Conservation (phyloP, 2,329 filamentous ascomycete species). For the Podosphaera fusca region DNA sequence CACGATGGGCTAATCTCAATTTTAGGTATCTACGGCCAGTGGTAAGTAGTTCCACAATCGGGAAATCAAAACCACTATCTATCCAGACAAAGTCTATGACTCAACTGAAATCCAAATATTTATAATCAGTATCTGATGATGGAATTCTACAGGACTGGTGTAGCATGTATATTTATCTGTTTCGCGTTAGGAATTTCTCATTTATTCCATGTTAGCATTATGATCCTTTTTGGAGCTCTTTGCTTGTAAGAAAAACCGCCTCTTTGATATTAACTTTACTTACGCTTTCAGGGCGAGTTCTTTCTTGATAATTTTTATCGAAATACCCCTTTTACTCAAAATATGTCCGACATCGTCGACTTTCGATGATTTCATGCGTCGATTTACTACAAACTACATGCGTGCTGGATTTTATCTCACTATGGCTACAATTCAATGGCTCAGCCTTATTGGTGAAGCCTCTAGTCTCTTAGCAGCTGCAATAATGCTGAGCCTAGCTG, state of each 20-base stretch:
- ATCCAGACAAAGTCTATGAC: not conserved
- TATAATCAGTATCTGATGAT: not conserved
- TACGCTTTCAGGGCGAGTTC: conserved; percentile 32
- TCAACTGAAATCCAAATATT: too few relatives aligned
- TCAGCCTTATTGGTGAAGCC: conserved; percentile 41
- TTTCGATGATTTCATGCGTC: conserved; percentile 78
- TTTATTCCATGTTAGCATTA: conserved; percentile 31
- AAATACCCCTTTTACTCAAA: conserved; percentile 82
- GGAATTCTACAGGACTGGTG: conserved; percentile 32
- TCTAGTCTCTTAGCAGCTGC: conserved; percentile 72
- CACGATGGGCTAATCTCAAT: conserved; percentile 8
- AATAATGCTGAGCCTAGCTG: conserved; percentile 55
- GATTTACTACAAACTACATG: conserved; percentile 91
- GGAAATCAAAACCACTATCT: not conserved
- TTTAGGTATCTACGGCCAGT: conserved; percentile 53
- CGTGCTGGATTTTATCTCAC: conserved; percentile 65
- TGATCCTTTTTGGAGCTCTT: conserved; percentile 23
- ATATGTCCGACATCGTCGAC: conserved; percentile 86
- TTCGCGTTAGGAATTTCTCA: conserved; percentile 46
- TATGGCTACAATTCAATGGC: conserved; percentile 68
- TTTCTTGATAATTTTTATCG: conserved; percentile 60
- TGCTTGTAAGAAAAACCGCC: conserved; percentile 25
- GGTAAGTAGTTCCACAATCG: conserved; percentile 26
- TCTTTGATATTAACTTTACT: conserved; percentile 2
- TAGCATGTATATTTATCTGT: conserved; percentile 47